Base-by-base conservation (phyloP, 2,329 filamentous ascomycete species). In the Aspergillus viridinutans region DNA sequence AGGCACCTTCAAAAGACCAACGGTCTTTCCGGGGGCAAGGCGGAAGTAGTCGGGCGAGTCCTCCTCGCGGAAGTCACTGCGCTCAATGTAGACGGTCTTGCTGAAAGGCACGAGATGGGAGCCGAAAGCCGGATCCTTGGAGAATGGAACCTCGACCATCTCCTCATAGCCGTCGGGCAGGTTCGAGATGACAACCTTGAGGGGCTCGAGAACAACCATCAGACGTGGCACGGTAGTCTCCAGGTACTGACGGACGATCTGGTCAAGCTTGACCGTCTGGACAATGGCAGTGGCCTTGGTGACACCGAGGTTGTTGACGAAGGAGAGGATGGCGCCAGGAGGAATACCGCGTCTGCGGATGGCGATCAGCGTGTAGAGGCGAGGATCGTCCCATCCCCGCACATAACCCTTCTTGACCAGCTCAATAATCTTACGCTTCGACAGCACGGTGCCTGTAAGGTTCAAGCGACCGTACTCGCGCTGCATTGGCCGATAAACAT, bases 401-500 rank as follows among this genome's bases (percentile, higher is more conserved):
- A 97, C 92, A 61, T 87, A 81, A n/a, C 85, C 85, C 52, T 89
- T 84, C 48, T 87, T 83, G 1, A 97, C 90, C 4, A 97, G 78
- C 75, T 89, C 88, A 61, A 86, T 83, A 59, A 97, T 88, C 68
- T 90, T 88, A 56, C 93, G 84, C 79, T 97, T 97, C 35, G 88
- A 92, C 59, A 96, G 82, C 54, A 97, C 87, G 0, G 92, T 96
- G 17, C 92, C 92, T 9, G 85, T 87, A 32, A 97, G 83, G 63
- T 90, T 95, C 32, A 93, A 79, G 60, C 89, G 85, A 54, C 88
- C 86, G 61, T 86, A 95, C 76, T 96, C 92, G 72, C 93, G 82
- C 81, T 97, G 93, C 90, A 96, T 96, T 0, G 93, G 92, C 68
- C 91, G 84, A 74, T 95, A 96, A 56, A 95, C 86, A 38, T 86